Conservation (phyloP, 768 basidiomycete genomes). For the Mycena floridula region DNA sequence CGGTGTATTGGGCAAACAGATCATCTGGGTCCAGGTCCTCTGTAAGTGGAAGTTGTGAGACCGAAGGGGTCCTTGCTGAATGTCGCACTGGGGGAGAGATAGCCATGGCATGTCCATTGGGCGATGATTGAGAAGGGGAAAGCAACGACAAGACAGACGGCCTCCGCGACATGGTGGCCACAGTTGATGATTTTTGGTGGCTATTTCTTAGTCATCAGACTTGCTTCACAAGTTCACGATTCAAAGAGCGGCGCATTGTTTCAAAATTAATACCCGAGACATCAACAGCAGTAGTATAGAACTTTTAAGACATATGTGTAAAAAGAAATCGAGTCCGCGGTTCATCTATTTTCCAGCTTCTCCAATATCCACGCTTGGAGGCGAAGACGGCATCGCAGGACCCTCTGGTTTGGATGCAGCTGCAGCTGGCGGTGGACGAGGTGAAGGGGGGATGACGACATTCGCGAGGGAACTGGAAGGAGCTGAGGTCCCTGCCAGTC, state of each 20-base stretch:
- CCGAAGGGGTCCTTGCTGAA: neutral
- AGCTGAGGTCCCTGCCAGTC: slow-evolving; percentile 64
- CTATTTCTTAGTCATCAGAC: no score
- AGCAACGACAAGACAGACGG: neutral
- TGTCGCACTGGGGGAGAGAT: slow-evolving; percentile 9
- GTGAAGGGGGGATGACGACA: slow-evolving; percentile 19
- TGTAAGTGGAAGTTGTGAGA: slow-evolving; percentile 7
- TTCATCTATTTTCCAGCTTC: no score
- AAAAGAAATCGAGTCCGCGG: no score
- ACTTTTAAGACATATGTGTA: no score
- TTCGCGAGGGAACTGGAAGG: slow-evolving; percentile 27
- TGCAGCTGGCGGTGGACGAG: slow-evolving; percentile 26
- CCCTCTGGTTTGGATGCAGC: slow-evolving; percentile 28
- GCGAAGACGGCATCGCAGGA: slow-evolving; percentile 16
- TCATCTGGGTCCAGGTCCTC: slow-evolving; percentile 59
- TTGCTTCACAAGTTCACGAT: no score
- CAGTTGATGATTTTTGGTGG: no score
- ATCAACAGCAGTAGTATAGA: no score
- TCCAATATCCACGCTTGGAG: no score
- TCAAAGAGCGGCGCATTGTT: no score
- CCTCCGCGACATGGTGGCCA: no score
- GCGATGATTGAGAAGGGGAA: neutral
- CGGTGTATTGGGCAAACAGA: slow-evolving; percentile 63
- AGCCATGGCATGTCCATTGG: slow-evolving; percentile 16
- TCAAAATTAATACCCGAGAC: no score